phyloP scores from a whole-genome alignment of 1,284 basidiomycete genomes.

The Trichosporon faecale region DNA sequence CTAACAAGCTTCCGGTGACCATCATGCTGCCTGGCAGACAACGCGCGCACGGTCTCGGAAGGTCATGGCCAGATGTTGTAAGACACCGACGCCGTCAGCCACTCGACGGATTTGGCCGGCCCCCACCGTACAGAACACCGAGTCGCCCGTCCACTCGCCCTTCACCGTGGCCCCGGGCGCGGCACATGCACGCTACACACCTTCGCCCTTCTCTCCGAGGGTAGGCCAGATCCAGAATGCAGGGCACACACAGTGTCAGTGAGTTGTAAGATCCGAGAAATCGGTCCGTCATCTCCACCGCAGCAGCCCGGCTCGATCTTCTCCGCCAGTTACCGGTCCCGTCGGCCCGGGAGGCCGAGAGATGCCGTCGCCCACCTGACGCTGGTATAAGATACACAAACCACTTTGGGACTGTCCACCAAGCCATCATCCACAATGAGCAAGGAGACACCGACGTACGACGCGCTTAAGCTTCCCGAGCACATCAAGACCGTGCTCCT shows the following conservation, averaged over 20 bases:
- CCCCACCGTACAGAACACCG: background rate
- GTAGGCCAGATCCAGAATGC: too few species aligned
- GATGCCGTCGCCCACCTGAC: background rate
- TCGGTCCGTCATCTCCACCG: background rate
- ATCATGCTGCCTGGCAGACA: too few species aligned
- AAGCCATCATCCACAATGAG: constrained; percentile 19
- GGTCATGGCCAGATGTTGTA: background rate
- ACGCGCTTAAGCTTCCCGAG: constrained; percentile 47
- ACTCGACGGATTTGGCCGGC: background rate
- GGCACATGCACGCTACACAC: too few species aligned
- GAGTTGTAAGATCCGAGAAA: background rate
- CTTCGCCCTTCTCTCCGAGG: too few species aligned
- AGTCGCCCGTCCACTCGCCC: too few species aligned
- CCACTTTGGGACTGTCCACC: too few species aligned
- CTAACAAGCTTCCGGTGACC: too few species aligned
- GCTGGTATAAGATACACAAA: too few species aligned
- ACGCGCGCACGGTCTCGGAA: too few species aligned
- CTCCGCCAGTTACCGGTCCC: background rate
- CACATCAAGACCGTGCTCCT: constrained; percentile 56
- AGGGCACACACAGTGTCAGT: too few species aligned
- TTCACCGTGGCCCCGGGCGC: too few species aligned
- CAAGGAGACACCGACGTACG: constrained; percentile 34
- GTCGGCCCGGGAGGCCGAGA: background rate
- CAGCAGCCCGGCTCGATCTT: background rate
- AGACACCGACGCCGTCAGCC: background rate